A percentile compares a stretch with the other conserved stretches of the same genome.
Evolutionary conservation across 169 alveolate species (phyloP).

Genomic region (Cryptosporidium viatorum): DNA sequence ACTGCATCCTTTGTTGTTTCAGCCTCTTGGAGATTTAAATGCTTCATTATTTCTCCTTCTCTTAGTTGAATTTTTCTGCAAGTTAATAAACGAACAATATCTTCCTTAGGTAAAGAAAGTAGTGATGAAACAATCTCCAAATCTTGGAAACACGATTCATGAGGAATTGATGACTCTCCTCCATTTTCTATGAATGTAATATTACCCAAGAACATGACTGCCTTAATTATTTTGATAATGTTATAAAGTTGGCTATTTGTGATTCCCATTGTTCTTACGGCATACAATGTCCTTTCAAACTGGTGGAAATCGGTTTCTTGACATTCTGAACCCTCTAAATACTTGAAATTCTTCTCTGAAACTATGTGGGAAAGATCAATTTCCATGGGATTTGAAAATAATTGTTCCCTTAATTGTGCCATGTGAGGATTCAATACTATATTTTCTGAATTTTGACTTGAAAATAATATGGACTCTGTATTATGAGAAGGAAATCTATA

Average conservation of each 20-base stretch:
- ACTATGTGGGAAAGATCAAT: constrained; percentile 58
- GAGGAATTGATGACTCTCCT: constrained; percentile 70
- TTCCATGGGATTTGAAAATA: constrained; percentile 20
- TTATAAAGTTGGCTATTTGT: constrained; percentile 79
- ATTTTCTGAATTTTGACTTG: not conserved
- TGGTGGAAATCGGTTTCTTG: constrained; percentile 74
- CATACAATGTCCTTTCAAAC: constrained; percentile 78
- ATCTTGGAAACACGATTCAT: constrained; percentile 22
- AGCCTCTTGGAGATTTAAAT: constrained; percentile 85
- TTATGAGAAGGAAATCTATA: constrained; percentile 46
- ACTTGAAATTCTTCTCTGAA: constrained; percentile 65
- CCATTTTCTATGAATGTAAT: constrained; percentile 82
- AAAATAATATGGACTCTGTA: constrained; percentile 28
- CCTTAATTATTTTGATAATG: constrained; percentile 82
- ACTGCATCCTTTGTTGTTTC: constrained; percentile 93
- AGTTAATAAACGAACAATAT: constrained; percentile 78
- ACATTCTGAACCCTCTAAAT: constrained; percentile 63
- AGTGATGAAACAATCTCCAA: constrained; percentile 78
- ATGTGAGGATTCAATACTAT: not conserved
- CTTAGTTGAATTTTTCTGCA: constrained; percentile 76
- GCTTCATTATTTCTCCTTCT: constrained; percentile 83
- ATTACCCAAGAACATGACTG: constrained; percentile 91
- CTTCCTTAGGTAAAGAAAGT: constrained; percentile 78
- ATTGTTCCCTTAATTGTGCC: constrained; percentile 17
- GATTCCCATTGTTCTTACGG: constrained; percentile 84